Evolutionary conservation across 2,329 filamentous ascomycete species (phyloP), one percentile per base, ranked within the genome.

Genomic region (Uncinocarpus reesii): DNA sequence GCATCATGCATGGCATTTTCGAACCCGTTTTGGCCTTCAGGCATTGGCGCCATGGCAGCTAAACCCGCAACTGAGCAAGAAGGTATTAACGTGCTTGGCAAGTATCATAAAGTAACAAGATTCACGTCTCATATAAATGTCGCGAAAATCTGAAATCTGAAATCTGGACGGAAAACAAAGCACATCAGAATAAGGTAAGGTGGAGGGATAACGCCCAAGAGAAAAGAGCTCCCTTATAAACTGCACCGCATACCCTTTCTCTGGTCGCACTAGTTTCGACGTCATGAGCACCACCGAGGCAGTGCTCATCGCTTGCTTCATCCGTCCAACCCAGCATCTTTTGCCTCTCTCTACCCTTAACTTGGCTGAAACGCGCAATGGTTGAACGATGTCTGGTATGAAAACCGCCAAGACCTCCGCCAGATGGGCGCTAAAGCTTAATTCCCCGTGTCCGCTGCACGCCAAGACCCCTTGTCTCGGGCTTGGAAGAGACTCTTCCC

Each of bases 151-250:
- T 40, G 28, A 47, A 40, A 15, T 46, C 21, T 41, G 23, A 32
- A 24, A 40, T 24, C 8, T 13, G 15, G 20, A 34, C 28, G 36
- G 11, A n/a, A 40, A 41, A 7, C 23, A 36, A 34, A n/a, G 15
- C 11, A 10, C 35, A 41, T 18, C 24, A 34, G 16, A 16, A 26
- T 3, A 20, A 10, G 34, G 23, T 36, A 46, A 21, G 34, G 15
- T 46, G 11, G 43, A 28, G 13, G 28, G 24, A 46, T 13, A 7
- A 20, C 13, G 36, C 41, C 18, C 16, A 18, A 34, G 36, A 41
- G 36, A 47, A 35, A 47, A 20, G 26, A 21, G 18, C 18, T 34
- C 34, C 26, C 18, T 47, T 47, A 47, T 47, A 47, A 47, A 28
- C 29, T 41, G 45, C 37, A 20, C 21, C 45, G 26, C 5, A 4